Percentiles rank a stretch among this genome's conserved stretches.
These are phyloP conservation scores for Mytilinidion resinicola DNA, from an alignment of 495 filamentous ascomycete genomes.

Conservation along the genomic window DNA sequence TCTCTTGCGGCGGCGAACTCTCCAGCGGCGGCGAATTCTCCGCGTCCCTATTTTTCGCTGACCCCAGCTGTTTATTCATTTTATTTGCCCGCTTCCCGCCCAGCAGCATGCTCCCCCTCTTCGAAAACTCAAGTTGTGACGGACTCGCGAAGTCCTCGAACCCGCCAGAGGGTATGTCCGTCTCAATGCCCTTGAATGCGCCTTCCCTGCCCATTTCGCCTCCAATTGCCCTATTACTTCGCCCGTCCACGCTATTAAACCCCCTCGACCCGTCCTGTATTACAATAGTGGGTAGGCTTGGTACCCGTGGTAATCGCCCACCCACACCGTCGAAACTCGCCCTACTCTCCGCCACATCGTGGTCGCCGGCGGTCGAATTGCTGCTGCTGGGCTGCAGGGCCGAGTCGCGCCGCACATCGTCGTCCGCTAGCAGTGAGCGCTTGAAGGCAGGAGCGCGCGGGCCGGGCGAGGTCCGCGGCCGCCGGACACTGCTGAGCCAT, in stretches of 20 bases:
- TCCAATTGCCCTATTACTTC: not conserved
- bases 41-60: conserved; percentile 7
- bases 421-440: conserved; percentile 17
- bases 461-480: conserved; percentile 22
- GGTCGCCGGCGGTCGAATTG: conserved; percentile 42
- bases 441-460: conserved; percentile 21
- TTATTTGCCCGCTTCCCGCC: conserved; percentile 46
- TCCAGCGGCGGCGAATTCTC: conserved; percentile 7
- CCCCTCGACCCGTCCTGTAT: conserved; percentile 26
- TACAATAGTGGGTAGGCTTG: conserved; percentile 37
- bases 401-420: conserved; percentile 47
- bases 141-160: conserved; percentile 47
- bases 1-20: conserved; percentile 12
- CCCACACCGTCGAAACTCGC: conserved; percentile 7
- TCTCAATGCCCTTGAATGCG: conserved; percentile 48
- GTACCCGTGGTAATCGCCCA: conserved; percentile 28
- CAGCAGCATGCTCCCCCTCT: conserved; percentile 60
- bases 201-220: not conserved
- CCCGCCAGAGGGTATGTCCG: conserved; percentile 50
- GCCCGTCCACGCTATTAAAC: conserved; percentile 6
- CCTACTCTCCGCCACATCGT: conserved; percentile 29
- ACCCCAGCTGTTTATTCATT: conserved; percentile 13
- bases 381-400: conserved; percentile 46
- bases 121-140: conserved; percentile 53
- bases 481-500: conserved; percentile 27